Percentiles rank a stretch among this genome's conserved stretches.
These are phyloP conservation scores for Leucocoprinus sp. DNA, from an alignment of 768 basidiomycete genomes.

Conservation along the genomic window DNA sequence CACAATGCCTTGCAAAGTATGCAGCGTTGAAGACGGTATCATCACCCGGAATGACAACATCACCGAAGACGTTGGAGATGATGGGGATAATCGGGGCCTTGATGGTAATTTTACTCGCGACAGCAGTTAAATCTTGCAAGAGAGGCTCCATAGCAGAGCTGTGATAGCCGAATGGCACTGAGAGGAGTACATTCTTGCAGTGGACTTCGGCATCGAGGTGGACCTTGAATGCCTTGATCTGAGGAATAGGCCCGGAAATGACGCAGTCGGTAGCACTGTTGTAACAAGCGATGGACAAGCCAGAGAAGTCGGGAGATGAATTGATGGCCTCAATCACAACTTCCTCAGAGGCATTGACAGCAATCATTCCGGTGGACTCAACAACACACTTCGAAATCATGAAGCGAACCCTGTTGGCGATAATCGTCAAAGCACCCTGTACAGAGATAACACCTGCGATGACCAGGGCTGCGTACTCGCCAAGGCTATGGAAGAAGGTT, in stretches of 20 bases:
- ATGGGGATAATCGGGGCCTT: conserved; percentile 47
- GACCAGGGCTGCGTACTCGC: conserved; percentile 68
- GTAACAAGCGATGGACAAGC: conserved; percentile 47
- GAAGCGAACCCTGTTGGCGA: conserved; percentile 49
- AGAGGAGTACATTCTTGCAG: conserved; percentile 25
- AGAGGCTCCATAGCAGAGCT: conserved; percentile 56
- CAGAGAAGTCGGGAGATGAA: conserved; percentile 24
- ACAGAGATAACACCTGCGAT: conserved; percentile 51
- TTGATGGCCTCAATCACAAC: conserved; percentile 28
- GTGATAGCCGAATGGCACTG: conserved; percentile 60
- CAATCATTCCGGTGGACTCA: conserved; percentile 52
- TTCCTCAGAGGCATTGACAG: conserved; percentile 32
- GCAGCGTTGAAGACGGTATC: conserved; percentile 37
- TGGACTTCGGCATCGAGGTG: conserved; percentile 33
- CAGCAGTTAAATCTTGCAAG: conserved; percentile 35
- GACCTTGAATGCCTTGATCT: conserved; percentile 33
- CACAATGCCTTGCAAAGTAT: conserved; percentile 39
- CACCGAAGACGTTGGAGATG: conserved; percentile 53
- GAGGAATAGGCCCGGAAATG: conserved; percentile 44
- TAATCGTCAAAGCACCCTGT: conserved; percentile 46
- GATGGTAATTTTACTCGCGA: conserved; percentile 30
- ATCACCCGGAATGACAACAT: conserved; percentile 46
- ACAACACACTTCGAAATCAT: conserved; percentile 42
- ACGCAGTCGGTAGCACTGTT: conserved; percentile 54
- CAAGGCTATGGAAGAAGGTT: conserved; percentile 38